Conservation (phyloP, 2,329 filamentous ascomycete species). For the Cytospora mali region DNA sequence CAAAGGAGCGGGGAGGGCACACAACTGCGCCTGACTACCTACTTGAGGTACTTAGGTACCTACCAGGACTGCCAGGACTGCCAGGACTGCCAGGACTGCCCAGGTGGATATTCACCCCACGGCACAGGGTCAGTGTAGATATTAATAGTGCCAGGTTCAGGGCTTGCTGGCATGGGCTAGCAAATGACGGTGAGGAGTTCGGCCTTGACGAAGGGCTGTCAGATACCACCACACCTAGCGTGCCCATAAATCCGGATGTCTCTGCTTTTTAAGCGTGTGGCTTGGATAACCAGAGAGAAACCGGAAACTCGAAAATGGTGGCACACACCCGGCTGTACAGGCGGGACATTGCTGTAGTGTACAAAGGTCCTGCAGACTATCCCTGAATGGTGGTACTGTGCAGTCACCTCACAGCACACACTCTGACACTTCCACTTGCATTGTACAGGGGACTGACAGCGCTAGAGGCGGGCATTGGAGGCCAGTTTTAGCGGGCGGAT, state of each 20-base stretch:
- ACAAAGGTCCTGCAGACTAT: neutral
- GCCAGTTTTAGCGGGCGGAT: constrained; percentile 1
- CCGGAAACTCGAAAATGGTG: constrained; percentile 24
- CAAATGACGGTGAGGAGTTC: neutral
- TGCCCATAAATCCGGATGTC: neutral
- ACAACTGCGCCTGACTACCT: neutral
- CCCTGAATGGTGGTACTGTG: neutral
- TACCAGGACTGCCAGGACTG: too few relatives aligned
- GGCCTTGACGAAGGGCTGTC: neutral
- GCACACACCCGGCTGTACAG: constrained; percentile 22
- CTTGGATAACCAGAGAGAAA: constrained; percentile 13
- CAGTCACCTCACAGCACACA: neutral
- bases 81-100: too few relatives aligned
- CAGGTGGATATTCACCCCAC: neutral
- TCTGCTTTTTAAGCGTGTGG: constrained; percentile 15
- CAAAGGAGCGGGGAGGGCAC: neutral
- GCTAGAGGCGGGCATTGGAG: neutral
- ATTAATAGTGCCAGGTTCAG: neutral
- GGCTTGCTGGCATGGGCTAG: neutral
- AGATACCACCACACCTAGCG: constrained; percentile 3
- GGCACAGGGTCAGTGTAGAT: neutral
- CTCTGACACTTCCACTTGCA: neutral
- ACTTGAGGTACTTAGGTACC: too few relatives aligned
- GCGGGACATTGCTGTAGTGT: too few relatives aligned
- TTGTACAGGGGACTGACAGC: neutral